These are phyloP conservation scores for Kluyveromyces siamensis DNA, from an alignment of 805 yeast species.

Conservation along the genomic window DNA sequence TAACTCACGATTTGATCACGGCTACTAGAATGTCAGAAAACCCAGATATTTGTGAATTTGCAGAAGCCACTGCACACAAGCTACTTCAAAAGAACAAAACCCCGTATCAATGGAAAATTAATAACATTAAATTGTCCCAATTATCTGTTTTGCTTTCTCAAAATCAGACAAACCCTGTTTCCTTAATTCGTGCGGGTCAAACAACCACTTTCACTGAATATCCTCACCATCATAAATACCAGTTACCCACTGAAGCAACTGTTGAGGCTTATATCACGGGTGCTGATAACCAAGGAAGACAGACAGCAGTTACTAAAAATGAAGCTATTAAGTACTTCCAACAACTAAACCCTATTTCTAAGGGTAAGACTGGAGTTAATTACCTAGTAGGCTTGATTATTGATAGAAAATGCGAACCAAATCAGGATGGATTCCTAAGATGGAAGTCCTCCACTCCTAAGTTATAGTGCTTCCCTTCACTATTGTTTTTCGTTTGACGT, in stretches of 20 bases:
- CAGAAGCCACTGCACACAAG: constrained; percentile 57
- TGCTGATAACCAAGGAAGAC: constrained; percentile 51
- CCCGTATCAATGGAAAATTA: constrained; percentile 44
- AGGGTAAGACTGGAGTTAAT: constrained; percentile 19
- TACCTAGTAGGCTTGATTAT: constrained; percentile 14
- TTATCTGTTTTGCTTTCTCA: constrained; percentile 21
- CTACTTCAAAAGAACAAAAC: constrained; percentile 47
- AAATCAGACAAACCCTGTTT: constrained; percentile 26
- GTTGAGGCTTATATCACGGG: constrained; percentile 63
- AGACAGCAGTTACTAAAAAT: constrained; percentile 56
- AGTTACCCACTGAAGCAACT: constrained; percentile 67
- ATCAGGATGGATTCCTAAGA: constrained; percentile 1
- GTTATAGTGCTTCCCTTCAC: neutral
- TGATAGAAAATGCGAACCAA: constrained; percentile 12
- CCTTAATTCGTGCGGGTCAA: constrained; percentile 22
- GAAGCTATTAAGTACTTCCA: constrained; percentile 61
- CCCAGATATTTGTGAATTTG: constrained; percentile 46
- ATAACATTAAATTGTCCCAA: constrained; percentile 25
- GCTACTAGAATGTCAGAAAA: constrained; percentile 67
- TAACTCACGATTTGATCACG: constrained; percentile 62
- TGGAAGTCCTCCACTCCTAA: neutral
- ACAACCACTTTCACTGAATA: constrained; percentile 36
- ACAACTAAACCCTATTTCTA: constrained; percentile 14
- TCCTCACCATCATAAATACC: constrained; percentile 39
- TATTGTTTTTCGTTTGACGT: neutral